Percentiles rank a stretch among this genome's conserved stretches.
Conservation (phyloP, 78 protist genomes). For the Cavenderia fasciculata region DNA sequence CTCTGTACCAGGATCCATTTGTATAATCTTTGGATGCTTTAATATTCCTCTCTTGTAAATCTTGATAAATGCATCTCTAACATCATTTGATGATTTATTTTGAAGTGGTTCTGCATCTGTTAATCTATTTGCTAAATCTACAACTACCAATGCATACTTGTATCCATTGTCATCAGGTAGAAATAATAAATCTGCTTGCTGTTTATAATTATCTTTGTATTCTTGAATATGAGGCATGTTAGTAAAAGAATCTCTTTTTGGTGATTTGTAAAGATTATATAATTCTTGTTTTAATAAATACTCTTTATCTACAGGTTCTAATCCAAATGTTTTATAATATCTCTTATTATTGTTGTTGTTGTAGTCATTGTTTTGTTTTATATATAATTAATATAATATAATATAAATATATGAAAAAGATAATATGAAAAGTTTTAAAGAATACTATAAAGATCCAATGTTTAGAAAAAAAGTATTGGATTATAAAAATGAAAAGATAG, state of each 20-base stretch:
- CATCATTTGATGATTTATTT: neutral
- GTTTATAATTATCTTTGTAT: neutral
- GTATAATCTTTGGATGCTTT: neutral
- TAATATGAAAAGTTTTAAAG: too few relatives aligned
- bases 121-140: conserved; percentile 1
- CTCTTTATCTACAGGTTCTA: neutral
- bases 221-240: neutral
- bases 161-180: conserved; percentile 4
- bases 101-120: too few relatives aligned
- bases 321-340: neutral
- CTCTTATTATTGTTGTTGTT: neutral
- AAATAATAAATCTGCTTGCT: conserved; percentile 15
- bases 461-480: too few relatives aligned
- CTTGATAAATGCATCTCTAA: neutral
- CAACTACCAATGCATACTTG: conserved; percentile 13
- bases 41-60: neutral
- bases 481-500: too few relatives aligned
- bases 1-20: neutral
- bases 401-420: too few relatives aligned
- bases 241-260: neutral
- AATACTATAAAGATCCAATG: too few relatives aligned
- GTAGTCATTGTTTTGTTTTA: too few relatives aligned
- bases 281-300: neutral
- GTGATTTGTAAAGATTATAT: neutral
- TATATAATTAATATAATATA: too few relatives aligned